A percentile compares a stretch with the other conserved stretches of the same genome.
phyloP scores from a whole-genome alignment of 140 eudicot species.

The Erigeron philadelphicus region DNA sequence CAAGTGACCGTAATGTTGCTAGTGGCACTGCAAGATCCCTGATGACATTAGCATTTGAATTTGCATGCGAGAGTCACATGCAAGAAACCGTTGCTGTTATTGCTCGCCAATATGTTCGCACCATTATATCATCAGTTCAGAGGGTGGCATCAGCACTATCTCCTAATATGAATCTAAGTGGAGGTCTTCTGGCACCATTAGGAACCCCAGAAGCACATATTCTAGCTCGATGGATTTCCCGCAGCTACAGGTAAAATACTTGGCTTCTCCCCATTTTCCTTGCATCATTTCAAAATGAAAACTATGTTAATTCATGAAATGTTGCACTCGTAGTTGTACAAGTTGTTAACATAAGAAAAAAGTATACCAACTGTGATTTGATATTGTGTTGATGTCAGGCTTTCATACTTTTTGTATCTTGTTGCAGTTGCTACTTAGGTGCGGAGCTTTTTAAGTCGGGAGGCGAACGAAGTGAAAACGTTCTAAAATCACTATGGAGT shows the following conservation, averaged over 20 bases:
- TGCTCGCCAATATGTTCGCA: constrained; percentile 75
- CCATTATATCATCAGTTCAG: constrained; percentile 64
- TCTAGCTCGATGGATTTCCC: constrained; percentile 67
- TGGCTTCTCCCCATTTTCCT: neutral
- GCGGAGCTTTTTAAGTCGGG: constrained; percentile 56
- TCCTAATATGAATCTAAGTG: constrained; percentile 33
- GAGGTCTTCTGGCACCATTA: constrained; percentile 51
- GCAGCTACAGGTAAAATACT: constrained; percentile 54
- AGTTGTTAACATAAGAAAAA: too few species aligned
- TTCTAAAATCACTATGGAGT: constrained; percentile 69
- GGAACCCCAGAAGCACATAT: constrained; percentile 76
- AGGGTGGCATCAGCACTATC: constrained; percentile 74
- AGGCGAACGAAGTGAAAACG: constrained; percentile 36
- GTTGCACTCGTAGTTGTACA: too few species aligned
- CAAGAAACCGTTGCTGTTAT: constrained; percentile 62
- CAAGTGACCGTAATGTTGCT: constrained; percentile 32
- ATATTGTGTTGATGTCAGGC: neutral
- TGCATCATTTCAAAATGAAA: neutral
- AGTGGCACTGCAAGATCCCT: constrained; percentile 51
- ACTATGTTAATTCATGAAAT: too few species aligned
- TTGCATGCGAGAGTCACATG: constrained; percentile 61
- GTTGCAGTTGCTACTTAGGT: constrained; percentile 63
- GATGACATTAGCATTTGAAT: constrained; percentile 71
- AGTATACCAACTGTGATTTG: neutral
- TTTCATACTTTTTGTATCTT: neutral